Conservation (phyloP, 2,329 filamentous ascomycete species). For the Pezicula neosporulosa region DNA sequence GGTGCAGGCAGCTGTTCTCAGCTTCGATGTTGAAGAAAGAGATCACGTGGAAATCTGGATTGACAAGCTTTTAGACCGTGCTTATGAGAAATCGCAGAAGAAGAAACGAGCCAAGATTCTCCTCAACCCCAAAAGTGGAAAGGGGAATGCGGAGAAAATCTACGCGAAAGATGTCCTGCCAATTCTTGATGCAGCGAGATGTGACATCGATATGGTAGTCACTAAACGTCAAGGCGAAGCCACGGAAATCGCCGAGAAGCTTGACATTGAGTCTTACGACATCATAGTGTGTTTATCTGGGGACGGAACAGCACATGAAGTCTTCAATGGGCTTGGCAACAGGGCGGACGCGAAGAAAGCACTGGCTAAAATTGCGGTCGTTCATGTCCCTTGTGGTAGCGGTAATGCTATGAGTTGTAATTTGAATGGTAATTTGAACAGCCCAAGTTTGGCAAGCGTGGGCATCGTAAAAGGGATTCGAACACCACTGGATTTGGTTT, state of each 20-base stretch:
- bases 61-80: conserved; percentile 56
- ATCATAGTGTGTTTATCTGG: conserved; percentile 84
- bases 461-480: conserved; percentile 79
- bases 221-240: conserved; percentile 74
- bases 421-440: conserved; percentile 71
- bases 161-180: conserved; percentile 75
- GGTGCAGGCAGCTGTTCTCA: conserved; percentile 56
- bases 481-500: conserved; percentile 79
- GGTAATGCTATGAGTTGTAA: conserved; percentile 91
- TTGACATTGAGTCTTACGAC: conserved; percentile 78
- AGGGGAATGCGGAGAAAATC: conserved; percentile 66
- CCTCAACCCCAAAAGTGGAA: conserved; percentile 84
- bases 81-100: conserved; percentile 65
- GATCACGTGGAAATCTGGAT: conserved; percentile 53
- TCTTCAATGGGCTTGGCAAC: conserved; percentile 84
- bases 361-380: conserved; percentile 70
- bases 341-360: conserved; percentile 70
- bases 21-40: conserved; percentile 44
- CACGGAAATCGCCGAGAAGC: conserved; percentile 66
- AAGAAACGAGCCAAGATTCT: conserved; percentile 79
- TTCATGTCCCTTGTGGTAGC: conserved; percentile 83
- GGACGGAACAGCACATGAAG: conserved; percentile 85
- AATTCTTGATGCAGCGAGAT: conserved; percentile 75
- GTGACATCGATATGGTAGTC: conserved; percentile 68
- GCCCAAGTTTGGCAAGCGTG: conserved; percentile 70